phyloP scores from a whole-genome alignment of 2,329 filamentous ascomycete genomes.

The Chaetomium olivaceum region DNA sequence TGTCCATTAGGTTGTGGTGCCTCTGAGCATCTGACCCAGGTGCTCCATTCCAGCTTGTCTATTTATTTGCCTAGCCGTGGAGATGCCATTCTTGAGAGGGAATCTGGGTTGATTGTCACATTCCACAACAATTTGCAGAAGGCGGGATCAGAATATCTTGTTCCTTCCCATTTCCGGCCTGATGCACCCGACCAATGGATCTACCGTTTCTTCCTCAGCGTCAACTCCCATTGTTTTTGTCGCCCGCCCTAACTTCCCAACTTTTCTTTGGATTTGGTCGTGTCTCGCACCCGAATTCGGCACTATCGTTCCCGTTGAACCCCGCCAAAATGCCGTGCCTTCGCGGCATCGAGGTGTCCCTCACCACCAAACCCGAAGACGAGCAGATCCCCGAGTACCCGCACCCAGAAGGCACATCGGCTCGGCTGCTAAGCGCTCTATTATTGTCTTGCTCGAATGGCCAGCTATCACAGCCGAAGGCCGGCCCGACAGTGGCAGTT shows the following conservation, averaged over 20 bases:
- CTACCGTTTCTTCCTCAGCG: not conserved
- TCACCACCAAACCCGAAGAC: conserved; percentile 42
- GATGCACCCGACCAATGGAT: not conserved
- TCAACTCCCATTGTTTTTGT: not conserved
- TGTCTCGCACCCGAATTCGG: not conserved
- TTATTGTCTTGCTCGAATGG: not conserved
- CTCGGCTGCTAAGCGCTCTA: conserved; percentile 25
- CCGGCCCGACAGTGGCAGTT: conserved; percentile 51
- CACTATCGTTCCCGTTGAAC: not conserved
- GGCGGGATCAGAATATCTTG: not conserved
- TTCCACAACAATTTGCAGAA: not conserved
- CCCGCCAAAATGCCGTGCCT: conserved; percentile 49
- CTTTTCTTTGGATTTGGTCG: not conserved
- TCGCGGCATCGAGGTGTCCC: conserved; percentile 49
- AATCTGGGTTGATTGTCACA: not conserved
- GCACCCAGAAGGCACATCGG: conserved; percentile 53
- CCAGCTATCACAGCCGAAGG: conserved; percentile 30
- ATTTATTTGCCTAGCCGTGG: not conserved
- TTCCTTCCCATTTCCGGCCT: not conserved
- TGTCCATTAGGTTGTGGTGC: not conserved
- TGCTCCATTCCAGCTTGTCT: not conserved
- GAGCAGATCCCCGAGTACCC: conserved; percentile 54
- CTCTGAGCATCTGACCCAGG: not conserved
- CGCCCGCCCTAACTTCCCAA: not conserved
- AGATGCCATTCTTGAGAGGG: not conserved